Conservation (phyloP, 176 grass and related monocot species). For the Urochloa ruziziensis region DNA sequence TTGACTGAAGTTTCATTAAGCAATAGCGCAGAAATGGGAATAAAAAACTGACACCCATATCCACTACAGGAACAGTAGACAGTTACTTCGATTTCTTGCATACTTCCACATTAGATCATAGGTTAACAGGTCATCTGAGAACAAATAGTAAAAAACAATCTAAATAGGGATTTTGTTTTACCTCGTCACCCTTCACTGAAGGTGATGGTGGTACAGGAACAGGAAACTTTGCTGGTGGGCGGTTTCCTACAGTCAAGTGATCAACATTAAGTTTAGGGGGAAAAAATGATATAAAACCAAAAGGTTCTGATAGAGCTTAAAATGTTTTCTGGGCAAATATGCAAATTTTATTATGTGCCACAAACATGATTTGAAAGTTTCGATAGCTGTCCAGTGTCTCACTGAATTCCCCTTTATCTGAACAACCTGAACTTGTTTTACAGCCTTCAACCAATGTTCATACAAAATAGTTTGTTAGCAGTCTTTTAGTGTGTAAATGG, state of each 20-base stretch:
- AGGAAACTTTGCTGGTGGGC: conserved; percentile 85
- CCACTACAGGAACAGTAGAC: conserved; percentile 1
- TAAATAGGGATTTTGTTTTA: conserved; percentile 26
- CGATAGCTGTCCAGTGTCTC: neutral
- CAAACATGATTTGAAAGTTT: neutral
- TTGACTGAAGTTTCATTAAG: conserved; percentile 6
- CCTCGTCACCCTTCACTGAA: conserved; percentile 79
- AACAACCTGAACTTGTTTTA: neutral
- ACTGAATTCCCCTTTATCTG: neutral
- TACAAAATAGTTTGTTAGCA: neutral
- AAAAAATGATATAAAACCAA: neutral
- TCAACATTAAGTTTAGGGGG: conserved; percentile 20
- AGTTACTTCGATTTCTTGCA: neutral
- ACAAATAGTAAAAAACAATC: neutral
- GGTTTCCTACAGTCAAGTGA: conserved; percentile 61
- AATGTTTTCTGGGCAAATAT: neutral
- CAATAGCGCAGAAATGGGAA: neutral
- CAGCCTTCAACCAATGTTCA: neutral
- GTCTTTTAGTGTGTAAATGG: neutral
- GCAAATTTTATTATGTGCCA: neutral
- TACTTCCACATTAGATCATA: neutral
- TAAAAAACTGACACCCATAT: conserved; percentile 3
- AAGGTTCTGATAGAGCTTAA: neutral
- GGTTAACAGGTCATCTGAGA: neutral
- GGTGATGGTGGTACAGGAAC: conserved; percentile 70